A percentile compares a stretch with the other conserved stretches of the same genome.
phyloP scores from a whole-genome alignment of 1,284 basidiomycete genomes.

The Wolfiporia cocos region DNA sequence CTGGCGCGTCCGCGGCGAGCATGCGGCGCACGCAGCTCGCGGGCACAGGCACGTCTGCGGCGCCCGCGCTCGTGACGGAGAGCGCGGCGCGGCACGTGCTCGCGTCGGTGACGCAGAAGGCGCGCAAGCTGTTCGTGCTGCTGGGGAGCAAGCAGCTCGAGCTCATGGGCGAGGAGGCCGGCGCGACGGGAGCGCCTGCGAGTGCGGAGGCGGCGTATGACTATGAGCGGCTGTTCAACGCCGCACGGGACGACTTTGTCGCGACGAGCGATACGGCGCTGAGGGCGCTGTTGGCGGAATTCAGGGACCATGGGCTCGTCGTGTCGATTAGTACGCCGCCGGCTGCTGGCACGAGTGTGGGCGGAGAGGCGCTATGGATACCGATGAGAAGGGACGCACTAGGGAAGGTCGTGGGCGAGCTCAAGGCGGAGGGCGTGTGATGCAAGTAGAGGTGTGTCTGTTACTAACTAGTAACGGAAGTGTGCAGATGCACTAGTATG shows the following conservation, averaged over 20 bases:
- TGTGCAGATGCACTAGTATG: too few species aligned
- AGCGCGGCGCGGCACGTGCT: conserved; percentile 81
- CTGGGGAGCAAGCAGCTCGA: conserved; percentile 64
- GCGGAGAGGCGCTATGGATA: conserved; percentile 69
- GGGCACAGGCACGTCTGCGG: conserved; percentile 23
- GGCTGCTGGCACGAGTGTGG: conserved; percentile 24
- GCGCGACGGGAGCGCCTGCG: conserved; percentile 17
- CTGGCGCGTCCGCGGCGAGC: conserved; percentile 38
- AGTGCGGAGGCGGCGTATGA: conserved; percentile 44
- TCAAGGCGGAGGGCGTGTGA: conserved; percentile 17
- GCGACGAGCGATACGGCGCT: conserved; percentile 84
- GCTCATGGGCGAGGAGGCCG: conserved; percentile 35
- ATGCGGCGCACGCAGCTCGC: conserved; percentile 13
- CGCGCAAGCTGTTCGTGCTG: conserved; percentile 71
- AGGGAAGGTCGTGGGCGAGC: conserved; percentile 23
- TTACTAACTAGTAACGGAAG: too few species aligned
- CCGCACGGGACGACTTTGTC: conserved; percentile 75
- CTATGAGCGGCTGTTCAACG: conserved; percentile 59
- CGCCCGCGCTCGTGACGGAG: conserved; percentile 55
- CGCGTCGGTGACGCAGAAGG: conserved; percentile 81
- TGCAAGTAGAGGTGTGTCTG: not conserved
- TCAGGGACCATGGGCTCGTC: conserved; percentile 83
- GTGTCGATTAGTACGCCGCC: conserved; percentile 44
- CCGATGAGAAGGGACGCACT: conserved; percentile 71
- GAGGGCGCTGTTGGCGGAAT: conserved; percentile 79